Conservation (phyloP, 2,329 filamentous ascomycete species). For the Trichoderma afroharzianum region DNA sequence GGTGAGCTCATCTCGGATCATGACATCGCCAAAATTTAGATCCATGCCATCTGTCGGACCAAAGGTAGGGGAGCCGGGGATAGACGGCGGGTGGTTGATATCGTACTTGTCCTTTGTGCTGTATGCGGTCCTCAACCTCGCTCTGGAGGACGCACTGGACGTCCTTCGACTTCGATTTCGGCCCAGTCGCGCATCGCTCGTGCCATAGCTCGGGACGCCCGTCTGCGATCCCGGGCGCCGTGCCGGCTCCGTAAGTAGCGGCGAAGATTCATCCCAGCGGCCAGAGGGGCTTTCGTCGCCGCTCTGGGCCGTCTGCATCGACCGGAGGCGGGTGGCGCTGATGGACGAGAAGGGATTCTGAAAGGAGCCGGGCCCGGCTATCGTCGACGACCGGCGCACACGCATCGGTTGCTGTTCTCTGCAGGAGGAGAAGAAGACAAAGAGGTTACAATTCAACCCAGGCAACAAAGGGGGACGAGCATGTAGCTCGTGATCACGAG, state of each 20-base stretch:
- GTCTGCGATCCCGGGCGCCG: constrained; percentile 24
- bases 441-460: background rate
- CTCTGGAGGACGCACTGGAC: constrained; percentile 52
- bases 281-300: constrained; percentile 45
- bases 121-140: constrained; percentile 35
- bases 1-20: constrained; percentile 64
- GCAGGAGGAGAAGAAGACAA: background rate
- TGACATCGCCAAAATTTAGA: constrained; percentile 63
- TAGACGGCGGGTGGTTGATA: constrained; percentile 66
- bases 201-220: constrained; percentile 39
- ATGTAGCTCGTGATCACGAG: background rate
- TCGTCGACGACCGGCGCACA: constrained; percentile 57
- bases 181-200: constrained; percentile 35
- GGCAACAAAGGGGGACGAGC: background rate
- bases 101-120: constrained; percentile 50
- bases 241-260: constrained; percentile 46
- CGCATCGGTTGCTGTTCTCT: constrained; percentile 61
- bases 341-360: constrained; percentile 32
- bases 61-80: constrained; percentile 58
- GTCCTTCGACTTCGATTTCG: constrained; percentile 41
- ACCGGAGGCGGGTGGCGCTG: constrained; percentile 34
- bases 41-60: constrained; percentile 47
- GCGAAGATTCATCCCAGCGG: constrained; percentile 48
- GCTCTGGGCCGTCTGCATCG: constrained; percentile 36
- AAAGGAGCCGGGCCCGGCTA: constrained; percentile 34